Percentiles rank a stretch among this genome's conserved stretches.
phyloP scores from a whole-genome alignment of 192 early-diverging fungal genomes.

The Coemansia sp. region DNA sequence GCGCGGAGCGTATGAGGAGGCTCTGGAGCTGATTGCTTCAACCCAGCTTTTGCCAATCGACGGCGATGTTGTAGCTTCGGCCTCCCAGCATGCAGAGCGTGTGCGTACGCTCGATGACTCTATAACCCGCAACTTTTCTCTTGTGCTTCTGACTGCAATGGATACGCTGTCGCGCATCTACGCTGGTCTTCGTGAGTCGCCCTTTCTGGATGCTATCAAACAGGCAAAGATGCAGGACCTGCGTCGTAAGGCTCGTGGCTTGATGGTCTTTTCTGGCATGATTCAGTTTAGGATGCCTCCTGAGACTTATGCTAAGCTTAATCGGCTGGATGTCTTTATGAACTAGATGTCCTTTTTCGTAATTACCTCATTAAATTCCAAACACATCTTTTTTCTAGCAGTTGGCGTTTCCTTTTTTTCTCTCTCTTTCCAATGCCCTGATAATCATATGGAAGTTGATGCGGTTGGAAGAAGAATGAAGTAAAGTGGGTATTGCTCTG shows the following conservation, averaged over 20 bases:
- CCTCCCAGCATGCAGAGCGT: conserved; percentile 66
- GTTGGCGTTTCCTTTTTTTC: neutral
- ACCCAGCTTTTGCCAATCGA: conserved; percentile 66
- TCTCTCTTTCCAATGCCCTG: no score
- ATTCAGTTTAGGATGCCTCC: conserved; percentile 84
- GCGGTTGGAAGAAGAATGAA: no score
- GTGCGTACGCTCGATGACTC: conserved; percentile 66
- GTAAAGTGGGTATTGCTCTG: no score
- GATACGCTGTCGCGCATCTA: conserved; percentile 64
- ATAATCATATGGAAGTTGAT: no score
- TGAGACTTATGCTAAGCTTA: conserved; percentile 76
- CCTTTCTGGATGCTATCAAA: conserved; percentile 45
- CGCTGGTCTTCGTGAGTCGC: conserved; percentile 59
- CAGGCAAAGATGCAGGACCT: conserved; percentile 57
- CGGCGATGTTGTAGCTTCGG: conserved; percentile 54
- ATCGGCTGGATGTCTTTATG: conserved; percentile 71
- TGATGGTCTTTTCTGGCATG: conserved; percentile 82
- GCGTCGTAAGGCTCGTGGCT: conserved; percentile 62
- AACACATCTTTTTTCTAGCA: neutral
- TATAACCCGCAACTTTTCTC: conserved; percentile 74
- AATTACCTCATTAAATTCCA: neutral
- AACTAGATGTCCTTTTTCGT: conserved; percentile 17
- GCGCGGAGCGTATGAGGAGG: conserved; percentile 60
- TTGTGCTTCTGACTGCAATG: conserved; percentile 74
- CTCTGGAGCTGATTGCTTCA: conserved; percentile 60